phyloP scores from a whole-genome alignment of 352 stramenopile genomes.

The Lagenidium sp. region DNA sequence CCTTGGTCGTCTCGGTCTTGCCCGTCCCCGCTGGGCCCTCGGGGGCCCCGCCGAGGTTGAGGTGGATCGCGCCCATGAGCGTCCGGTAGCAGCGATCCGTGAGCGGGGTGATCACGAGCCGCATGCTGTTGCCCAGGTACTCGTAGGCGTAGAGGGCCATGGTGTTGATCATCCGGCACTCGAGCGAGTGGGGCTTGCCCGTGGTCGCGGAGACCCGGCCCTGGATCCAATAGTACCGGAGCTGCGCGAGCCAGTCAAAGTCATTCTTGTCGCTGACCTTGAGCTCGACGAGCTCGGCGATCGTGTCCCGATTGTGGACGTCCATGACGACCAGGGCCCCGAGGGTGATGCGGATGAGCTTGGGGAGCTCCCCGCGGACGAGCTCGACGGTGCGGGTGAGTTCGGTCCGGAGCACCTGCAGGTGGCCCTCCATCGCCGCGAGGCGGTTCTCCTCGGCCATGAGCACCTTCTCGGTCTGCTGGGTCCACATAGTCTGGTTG shows the following conservation, averaged over 20 bases:
- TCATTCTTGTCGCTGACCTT: conserved; percentile 72
- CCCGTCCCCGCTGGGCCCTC: conserved; percentile 91
- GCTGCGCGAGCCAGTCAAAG: conserved; percentile 92
- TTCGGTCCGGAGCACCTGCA: conserved; percentile 62
- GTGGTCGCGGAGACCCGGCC: conserved; percentile 77
- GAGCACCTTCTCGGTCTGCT: conserved; percentile 70
- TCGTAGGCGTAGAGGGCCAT: conserved; percentile 89
- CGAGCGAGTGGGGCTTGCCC: conserved; percentile 78
- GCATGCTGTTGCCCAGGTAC: conserved; percentile 91
- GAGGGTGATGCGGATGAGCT: conserved; percentile 87
- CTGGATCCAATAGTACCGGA: conserved; percentile 90
- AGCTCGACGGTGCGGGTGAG: conserved; percentile 87
- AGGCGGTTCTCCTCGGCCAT: conserved; percentile 16
- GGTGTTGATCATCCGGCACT: conserved; percentile 92
- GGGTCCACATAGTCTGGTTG: conserved; percentile 91
- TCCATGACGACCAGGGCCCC: conserved; percentile 93
- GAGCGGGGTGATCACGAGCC: conserved; percentile 92
- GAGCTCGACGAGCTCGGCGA: conserved; percentile 84
- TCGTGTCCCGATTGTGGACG: conserved; percentile 92
- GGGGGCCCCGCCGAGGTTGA: conserved; percentile 89
- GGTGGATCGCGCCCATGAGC: conserved; percentile 91
- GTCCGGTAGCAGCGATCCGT: conserved; percentile 93
- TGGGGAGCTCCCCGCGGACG: conserved; percentile 89
- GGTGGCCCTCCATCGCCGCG: conserved; percentile 45
- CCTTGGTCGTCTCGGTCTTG: conserved; percentile 94